Conservation (phyloP, 2,329 filamentous ascomycete species). For the Colletotrichum sidae region DNA sequence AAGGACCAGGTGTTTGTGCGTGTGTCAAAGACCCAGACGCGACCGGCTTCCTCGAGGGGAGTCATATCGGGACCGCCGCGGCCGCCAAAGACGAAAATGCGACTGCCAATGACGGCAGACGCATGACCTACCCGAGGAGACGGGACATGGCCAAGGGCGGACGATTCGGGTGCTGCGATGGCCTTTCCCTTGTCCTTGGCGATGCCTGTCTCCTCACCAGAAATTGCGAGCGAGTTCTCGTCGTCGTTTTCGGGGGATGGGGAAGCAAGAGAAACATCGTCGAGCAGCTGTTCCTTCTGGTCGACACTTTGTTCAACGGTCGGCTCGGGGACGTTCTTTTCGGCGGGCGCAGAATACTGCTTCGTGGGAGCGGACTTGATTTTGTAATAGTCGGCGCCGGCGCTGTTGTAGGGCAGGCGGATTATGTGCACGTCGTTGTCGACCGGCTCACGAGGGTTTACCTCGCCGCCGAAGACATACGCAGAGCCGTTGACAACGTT, state of each 20-base stretch:
- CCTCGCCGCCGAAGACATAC: constrained; percentile 83
- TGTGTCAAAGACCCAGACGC: constrained; percentile 82
- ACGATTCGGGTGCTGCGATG: constrained; percentile 38
- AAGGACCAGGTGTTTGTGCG: constrained; percentile 72
- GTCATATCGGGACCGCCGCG: constrained; percentile 76
- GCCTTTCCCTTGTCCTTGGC: constrained; percentile 54
- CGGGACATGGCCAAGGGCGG: constrained; percentile 63
- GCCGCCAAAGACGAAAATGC: constrained; percentile 86
- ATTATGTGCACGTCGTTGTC: constrained; percentile 80
- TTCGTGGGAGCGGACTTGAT: constrained; percentile 61
- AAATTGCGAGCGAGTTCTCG: constrained; percentile 10
- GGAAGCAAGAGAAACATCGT: constrained; percentile 55
- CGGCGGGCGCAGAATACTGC: constrained; percentile 35
- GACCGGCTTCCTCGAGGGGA: constrained; percentile 79
- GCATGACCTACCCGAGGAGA: constrained; percentile 79
- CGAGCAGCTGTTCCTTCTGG: constrained; percentile 50
- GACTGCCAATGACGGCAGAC: constrained; percentile 73
- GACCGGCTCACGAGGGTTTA: constrained; percentile 72
- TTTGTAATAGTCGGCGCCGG: constrained; percentile 69
- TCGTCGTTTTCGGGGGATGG: constrained; percentile 43
- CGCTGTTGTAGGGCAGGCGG: constrained; percentile 67
- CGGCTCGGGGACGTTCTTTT: constrained; percentile 37
- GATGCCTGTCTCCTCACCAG: constrained; percentile 9
- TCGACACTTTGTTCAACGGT: constrained; percentile 38
- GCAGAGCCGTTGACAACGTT: constrained; percentile 67